Evolutionary conservation across 495 filamentous ascomycete species (phyloP).

Genomic region (Aspergillus haitiensis): DNA sequence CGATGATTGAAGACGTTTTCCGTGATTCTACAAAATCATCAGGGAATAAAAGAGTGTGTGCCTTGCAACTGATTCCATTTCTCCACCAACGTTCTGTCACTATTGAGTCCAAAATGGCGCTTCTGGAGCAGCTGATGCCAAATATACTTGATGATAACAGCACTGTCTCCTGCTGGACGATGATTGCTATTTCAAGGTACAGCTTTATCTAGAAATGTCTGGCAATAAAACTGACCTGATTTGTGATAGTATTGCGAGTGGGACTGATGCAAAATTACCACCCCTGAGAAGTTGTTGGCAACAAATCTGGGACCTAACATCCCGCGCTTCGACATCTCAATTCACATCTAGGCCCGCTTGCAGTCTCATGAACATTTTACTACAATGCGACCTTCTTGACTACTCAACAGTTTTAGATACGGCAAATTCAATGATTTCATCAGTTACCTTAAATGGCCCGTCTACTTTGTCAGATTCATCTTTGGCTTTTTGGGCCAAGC

Average conservation of each 20-base stretch:
- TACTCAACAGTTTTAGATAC: constrained; percentile 62
- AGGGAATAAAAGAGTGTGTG: constrained; percentile 57
- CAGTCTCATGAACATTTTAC: constrained; percentile 66
- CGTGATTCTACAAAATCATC: constrained; percentile 59
- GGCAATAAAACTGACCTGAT: constrained; percentile 13
- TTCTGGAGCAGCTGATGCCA: constrained; percentile 50
- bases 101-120: constrained; percentile 42
- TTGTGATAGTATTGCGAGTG: constrained; percentile 34
- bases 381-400: constrained; percentile 61
- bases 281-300: constrained; percentile 57
- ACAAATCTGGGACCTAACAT: constrained; percentile 71
- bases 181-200: constrained; percentile 64
- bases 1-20: constrained; percentile 59
- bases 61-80: constrained; percentile 80
- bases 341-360: constrained; percentile 77
- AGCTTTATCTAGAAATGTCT: neutral
- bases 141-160: constrained; percentile 58
- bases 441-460: constrained; percentile 79
- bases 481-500: constrained; percentile 68
- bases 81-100: constrained; percentile 47
- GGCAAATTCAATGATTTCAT: constrained; percentile 66
- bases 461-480: constrained; percentile 76
- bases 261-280: constrained; percentile 27
- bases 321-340: constrained; percentile 67
- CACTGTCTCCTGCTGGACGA: constrained; percentile 60